These are phyloP conservation scores for Leccinum subrobustum DNA, from an alignment of 1,284 basidiomycete genomes.

Conservation along the genomic window DNA sequence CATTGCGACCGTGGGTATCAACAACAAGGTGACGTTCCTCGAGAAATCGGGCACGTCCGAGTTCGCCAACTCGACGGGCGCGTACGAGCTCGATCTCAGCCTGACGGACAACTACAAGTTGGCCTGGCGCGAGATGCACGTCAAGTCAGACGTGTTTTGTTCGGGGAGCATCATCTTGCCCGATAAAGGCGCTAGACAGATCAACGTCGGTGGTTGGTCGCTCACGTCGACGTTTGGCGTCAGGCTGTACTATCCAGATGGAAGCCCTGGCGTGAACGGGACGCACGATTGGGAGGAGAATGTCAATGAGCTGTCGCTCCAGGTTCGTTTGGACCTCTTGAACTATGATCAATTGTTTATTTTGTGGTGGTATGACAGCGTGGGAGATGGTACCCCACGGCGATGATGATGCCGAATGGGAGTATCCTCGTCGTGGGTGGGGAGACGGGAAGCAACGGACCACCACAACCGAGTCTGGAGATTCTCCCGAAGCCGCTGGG, in stretches of 20 bases:
- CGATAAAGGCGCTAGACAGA: constrained; percentile 63
- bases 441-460: constrained; percentile 66
- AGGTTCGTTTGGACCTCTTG: constrained; percentile 34
- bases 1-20: constrained; percentile 70
- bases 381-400: constrained; percentile 69
- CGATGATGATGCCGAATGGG: constrained; percentile 52
- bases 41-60: constrained; percentile 60
- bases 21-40: constrained; percentile 75
- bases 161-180: constrained; percentile 70
- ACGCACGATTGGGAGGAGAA: constrained; percentile 58
- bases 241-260: constrained; percentile 54
- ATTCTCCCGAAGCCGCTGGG: constrained; percentile 48
- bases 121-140: constrained; percentile 60
- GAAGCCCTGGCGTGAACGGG: constrained; percentile 48
- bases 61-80: constrained; percentile 69
- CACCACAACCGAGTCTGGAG: constrained; percentile 64
- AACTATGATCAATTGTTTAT: not conserved
- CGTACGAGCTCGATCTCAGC: constrained; percentile 70
- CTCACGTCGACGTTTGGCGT: constrained; percentile 67
- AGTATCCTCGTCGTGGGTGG: constrained; percentile 66
- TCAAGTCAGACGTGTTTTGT: constrained; percentile 76
- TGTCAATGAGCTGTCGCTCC: constrained; percentile 39
- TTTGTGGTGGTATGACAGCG: constrained; percentile 42
- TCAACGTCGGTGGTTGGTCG: constrained; percentile 74
- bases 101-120: constrained; percentile 34